phyloP scores from a whole-genome alignment of 2,329 filamentous ascomycete species.

The Cordyceps pruinosa region DNA sequence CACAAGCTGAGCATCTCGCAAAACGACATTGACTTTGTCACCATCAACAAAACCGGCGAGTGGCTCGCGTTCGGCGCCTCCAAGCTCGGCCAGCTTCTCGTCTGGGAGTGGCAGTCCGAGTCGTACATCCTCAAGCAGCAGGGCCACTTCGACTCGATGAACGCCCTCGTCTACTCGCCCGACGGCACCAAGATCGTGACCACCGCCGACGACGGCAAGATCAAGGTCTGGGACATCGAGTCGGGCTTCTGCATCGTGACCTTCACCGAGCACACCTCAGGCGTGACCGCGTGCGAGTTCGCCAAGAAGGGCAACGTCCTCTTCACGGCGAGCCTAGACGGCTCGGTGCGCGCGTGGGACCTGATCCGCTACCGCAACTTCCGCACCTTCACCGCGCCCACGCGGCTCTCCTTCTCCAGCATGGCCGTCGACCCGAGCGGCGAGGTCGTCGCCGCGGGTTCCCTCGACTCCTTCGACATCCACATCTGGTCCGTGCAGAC shows the following conservation, averaged over 20 bases:
- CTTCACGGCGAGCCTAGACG: conserved; percentile 91
- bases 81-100: conserved; percentile 87
- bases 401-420: conserved; percentile 83
- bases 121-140: conserved; percentile 98
- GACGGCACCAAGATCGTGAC: conserved; percentile 92
- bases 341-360: conserved; percentile 93
- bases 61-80: conserved; percentile 97
- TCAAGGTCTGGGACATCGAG: conserved; percentile 96
- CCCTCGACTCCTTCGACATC: conserved; percentile 91
- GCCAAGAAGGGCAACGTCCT: conserved; percentile 91
- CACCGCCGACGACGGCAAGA: conserved; percentile 90
- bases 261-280: conserved; percentile 93
- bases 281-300: conserved; percentile 91
- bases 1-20: conserved; percentile 92
- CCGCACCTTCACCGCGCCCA: conserved; percentile 91
- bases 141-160: conserved; percentile 94
- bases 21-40: conserved; percentile 90
- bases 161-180: conserved; percentile 84
- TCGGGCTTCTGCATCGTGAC: conserved; percentile 98
- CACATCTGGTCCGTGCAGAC: conserved; percentile 99
- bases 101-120: conserved; percentile 99
- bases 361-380: conserved; percentile 94
- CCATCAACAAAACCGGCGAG: conserved; percentile 89
- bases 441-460: conserved; percentile 92
- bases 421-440: conserved; percentile 95